Evolutionary conservation across 179 eudicot species (phyloP).

Genomic region (Corrigiola litoralis): DNA sequence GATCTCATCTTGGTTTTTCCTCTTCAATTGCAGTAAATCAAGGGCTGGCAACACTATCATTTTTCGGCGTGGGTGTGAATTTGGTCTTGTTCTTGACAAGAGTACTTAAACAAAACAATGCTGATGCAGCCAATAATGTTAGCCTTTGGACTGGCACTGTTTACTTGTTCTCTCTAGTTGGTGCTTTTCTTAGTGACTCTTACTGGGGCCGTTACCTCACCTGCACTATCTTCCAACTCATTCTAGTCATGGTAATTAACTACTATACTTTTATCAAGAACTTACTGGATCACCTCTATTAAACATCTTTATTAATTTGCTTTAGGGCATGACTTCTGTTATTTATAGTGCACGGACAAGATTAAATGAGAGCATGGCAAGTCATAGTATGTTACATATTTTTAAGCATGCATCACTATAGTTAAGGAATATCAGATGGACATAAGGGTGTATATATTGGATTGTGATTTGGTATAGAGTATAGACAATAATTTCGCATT

Average conservation of each 20-base stretch:
- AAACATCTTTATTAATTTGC: neutral
- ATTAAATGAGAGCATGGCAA: too few species aligned
- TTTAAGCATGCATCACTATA: too few species aligned
- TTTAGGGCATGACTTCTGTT: too few species aligned
- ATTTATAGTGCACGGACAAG: too few species aligned
- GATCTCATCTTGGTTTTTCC: too few species aligned
- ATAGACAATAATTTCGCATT: too few species aligned
- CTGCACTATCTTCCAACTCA: constrained; percentile 36
- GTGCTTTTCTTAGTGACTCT: constrained; percentile 49
- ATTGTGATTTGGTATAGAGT: too few species aligned
- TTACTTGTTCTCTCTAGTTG: constrained; percentile 41
- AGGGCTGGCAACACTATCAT: constrained; percentile 37
- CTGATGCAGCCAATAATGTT: constrained; percentile 39
- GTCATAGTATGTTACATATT: too few species aligned
- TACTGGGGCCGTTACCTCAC: constrained; percentile 51
- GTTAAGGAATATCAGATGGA: too few species aligned
- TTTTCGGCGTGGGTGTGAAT: constrained; percentile 46
- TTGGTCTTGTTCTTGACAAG: constrained; percentile 42
- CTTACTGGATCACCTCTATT: neutral
- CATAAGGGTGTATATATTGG: too few species aligned
- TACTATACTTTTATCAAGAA: too few species aligned
- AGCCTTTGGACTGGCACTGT: constrained; percentile 49
- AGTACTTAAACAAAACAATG: constrained; percentile 40
- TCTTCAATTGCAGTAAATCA: constrained; percentile 26
- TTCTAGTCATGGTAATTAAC: constrained; percentile 28